These are phyloP conservation scores for Stephania cephalantha DNA, from an alignment of 164 flowering plant species.

Conservation along the genomic window DNA sequence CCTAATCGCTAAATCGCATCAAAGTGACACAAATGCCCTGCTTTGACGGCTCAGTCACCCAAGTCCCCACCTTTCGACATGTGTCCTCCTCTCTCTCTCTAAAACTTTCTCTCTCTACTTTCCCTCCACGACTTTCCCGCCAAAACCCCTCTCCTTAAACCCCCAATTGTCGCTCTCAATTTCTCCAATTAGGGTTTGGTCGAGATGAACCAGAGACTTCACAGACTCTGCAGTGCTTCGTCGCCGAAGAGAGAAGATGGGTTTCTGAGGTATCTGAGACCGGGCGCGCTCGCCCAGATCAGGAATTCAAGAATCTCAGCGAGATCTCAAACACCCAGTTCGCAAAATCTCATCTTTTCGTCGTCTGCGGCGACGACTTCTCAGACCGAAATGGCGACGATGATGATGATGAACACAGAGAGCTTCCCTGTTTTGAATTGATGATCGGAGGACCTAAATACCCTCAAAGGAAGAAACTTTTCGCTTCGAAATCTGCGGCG, in stretches of 20 bases:
- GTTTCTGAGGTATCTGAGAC: constrained; percentile 26
- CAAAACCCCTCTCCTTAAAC: neutral
- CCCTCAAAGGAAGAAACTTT: constrained; percentile 23
- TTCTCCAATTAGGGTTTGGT: neutral
- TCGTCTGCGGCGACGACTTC: constrained; percentile 2
- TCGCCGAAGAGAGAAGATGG: constrained; percentile 18
- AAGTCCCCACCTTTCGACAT: neutral
- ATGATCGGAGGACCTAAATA: constrained; percentile 11
- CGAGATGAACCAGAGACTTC: constrained; percentile 19
- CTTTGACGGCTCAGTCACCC: neutral
- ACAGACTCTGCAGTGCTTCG: constrained; percentile 11
- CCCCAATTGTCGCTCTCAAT: neutral
- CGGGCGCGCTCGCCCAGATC: constrained; percentile 39
- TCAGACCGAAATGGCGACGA: neutral
- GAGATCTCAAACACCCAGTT: constrained; percentile 15
- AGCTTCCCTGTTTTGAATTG: constrained; percentile 9
- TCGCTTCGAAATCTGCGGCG: constrained; percentile 16
- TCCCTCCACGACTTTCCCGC: constrained; percentile 17
- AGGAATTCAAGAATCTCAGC: constrained; percentile 30
- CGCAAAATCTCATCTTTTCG: constrained; percentile 1
- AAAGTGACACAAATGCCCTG: neutral
- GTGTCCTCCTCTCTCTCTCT: constrained; percentile 1
- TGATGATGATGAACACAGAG: too few relatives aligned
- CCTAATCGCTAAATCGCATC: neutral
- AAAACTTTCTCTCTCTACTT: too few relatives aligned